Percentiles rank a stretch among this genome's conserved stretches.
Evolutionary conservation across 139 green algal genomes (phyloP).

Genomic region (Ettlia oleoabundans): DNA sequence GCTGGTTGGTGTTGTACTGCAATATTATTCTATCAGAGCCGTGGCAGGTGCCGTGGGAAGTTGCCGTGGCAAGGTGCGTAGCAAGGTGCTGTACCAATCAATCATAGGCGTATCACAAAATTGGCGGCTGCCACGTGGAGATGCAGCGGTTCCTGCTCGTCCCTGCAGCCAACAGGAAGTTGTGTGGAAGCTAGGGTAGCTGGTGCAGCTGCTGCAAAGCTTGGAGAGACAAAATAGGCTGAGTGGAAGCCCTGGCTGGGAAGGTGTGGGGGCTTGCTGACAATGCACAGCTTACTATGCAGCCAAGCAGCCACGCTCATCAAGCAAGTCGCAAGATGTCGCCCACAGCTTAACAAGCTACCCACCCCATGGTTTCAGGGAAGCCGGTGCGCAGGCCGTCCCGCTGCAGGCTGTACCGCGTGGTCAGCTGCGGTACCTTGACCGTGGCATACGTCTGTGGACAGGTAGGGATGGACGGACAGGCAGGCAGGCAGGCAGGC

Average conservation of each 20-base stretch:
- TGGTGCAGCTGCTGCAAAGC: no score
- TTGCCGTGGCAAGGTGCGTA: no score
- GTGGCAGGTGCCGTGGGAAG: no score
- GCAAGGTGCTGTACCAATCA: no score
- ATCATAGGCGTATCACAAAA: slow-evolving; percentile 6
- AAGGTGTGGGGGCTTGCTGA: not conserved
- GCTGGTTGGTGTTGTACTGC: no score
- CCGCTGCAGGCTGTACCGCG: slow-evolving; percentile 16
- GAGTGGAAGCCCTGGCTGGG: no score
- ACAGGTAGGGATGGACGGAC: not conserved
- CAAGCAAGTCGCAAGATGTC: not conserved
- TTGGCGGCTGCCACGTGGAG: slow-evolving; percentile 8
- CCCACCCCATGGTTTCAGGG: not conserved
- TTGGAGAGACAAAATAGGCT: no score
- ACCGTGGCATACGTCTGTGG: slow-evolving; percentile 14
- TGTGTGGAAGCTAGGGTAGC: no score
- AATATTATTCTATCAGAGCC: no score
- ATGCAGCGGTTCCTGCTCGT: slow-evolving; percentile 10
- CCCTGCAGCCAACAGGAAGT: not conserved
- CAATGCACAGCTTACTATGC: not conserved
- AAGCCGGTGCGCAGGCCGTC: not conserved
- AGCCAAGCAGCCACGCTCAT: not conserved
- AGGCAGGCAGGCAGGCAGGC: not conserved
- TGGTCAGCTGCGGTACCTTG: slow-evolving; percentile 4
- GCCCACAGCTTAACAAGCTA: not conserved